Evolutionary conservation across 192 early-diverging fungal species (phyloP), one percentile per base, ranked within the genome.

Genomic region (Coemansia asiatica): DNA sequence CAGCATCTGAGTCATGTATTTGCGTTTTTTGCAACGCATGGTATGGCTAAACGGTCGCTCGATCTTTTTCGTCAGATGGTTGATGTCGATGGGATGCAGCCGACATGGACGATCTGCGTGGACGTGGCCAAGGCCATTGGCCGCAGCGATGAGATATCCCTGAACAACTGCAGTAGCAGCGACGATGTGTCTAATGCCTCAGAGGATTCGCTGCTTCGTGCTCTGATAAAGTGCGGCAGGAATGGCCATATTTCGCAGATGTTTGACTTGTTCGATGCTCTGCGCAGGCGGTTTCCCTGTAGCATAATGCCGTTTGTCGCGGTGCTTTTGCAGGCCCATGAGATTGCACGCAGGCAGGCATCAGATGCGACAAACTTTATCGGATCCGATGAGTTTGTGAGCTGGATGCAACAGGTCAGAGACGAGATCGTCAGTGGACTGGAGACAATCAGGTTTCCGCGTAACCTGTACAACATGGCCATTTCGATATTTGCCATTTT

Each of bases 391-490:
- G 36, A 25, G 16, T 64, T 64, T 53, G 63, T 66, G 25, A 19
- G 48, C 6, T 54, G 33, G 19, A 38, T 73, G 46, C 31, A 40
- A 27, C 6, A 10, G 1, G 48, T 53, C 0, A 16, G 55, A 13
- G 67, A 63, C 46, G 22, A n/a, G 6, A 60, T 79, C 31, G 21
- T 70, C 28, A 23, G 23, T 0, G 35, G 22, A 1, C 56, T 60
- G 21, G 23, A 9, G 2, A 15, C 16, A 7, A 10, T 63, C 2
- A 3, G 8, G 6, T 44, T 73, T 25, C 76, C 70, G 25, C 71
- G 65, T 36, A 66, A 71, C 31, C 36, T 80, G 28, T 80, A 68
- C 62, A 69, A 68, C 48, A 56, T 63, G 46, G 77, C 72, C 19
- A 80, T 80, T 13, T 65, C 72, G 0, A 49, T 56, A 23, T 75